phyloP scores from a whole-genome alignment of 768 basidiomycete species.

The Trametes cingulata region DNA sequence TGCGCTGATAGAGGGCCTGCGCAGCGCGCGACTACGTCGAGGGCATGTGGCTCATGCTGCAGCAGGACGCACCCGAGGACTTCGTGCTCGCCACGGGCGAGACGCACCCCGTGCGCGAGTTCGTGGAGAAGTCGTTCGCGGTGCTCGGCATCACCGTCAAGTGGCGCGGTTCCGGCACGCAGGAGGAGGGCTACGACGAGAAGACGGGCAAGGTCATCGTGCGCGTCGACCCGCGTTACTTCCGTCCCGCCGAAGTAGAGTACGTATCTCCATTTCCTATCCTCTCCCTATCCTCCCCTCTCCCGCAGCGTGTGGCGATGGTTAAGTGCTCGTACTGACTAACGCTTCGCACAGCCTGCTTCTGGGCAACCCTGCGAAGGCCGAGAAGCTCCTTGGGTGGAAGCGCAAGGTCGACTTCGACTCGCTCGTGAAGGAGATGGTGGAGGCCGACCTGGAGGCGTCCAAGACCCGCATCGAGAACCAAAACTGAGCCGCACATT shows the following conservation, averaged over 20 bases:
- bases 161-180: conserved; percentile 78
- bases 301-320: neutral
- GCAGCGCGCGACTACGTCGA: conserved; percentile 89
- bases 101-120: conserved; percentile 93
- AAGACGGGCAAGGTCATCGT: conserved; percentile 75
- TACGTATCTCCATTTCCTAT: conserved; percentile 41
- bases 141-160: conserved; percentile 65
- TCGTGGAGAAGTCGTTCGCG: conserved; percentile 83
- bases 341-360: conserved; percentile 55
- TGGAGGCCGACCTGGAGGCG: conserved; percentile 75
- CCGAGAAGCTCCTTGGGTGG: conserved; percentile 88
- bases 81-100: conserved; percentile 96
- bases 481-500: conserved; percentile 57
- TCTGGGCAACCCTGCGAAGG: conserved; percentile 87
- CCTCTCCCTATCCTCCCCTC: neutral
- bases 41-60: conserved; percentile 98
- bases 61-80: conserved; percentile 80
- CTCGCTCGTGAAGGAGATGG: conserved; percentile 89
- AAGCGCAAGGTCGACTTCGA: conserved; percentile 85
- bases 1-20: conserved; percentile 4
- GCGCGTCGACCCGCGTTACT: conserved; percentile 85
- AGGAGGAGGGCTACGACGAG: conserved; percentile 75
- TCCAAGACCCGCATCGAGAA: conserved; percentile 77
- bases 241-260: conserved; percentile 96
- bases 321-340: neutral